Evolutionary conservation across 192 early-diverging fungal genomes (phyloP), one percentile per base, ranked within the genome.

Genomic region (Backusella westeae): DNA sequence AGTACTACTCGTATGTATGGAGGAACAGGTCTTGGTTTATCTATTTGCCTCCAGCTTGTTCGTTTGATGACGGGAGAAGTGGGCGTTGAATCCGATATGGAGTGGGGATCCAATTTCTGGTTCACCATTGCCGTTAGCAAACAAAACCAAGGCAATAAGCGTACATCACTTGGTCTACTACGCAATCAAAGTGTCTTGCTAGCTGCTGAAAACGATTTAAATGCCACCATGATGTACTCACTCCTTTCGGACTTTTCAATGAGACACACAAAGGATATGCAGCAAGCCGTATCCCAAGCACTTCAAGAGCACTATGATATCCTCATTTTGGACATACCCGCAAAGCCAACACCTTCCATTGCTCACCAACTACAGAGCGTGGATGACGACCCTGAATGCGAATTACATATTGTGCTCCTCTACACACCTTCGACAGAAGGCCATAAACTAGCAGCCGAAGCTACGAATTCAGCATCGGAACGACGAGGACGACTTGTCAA

Each of bases 21-120:
- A 29, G 91, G 91, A 23, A 91, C 89, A 21, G 91, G 91, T 53
- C 78, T 92, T 9, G 91, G 91, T 3, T 76, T 92, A 17, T 90
- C 89, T 2, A 92, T 92, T 41, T 90, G 87, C 35, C 73, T 86
- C 2, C 85, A 88, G 29, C 76, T 91, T 9, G 87, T 89, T n/a
- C 85, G 82, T 38, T 65, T 91, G 42, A 91, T 91, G 90, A 85
- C 83, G 56, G 91, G 91, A 23, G 67, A 72, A 2, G 81, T 89
- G 10, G 80, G 82, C n/a, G 81, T 86, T 6, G 71, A 38, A n/a
- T 85, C 85, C 38, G 72, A 81, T 12, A 67, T 59, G 19, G 75
- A 75, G 2, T 68, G 80, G 26, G 87, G 87, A 1, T 88, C 87
- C 9, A 86, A 78, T 3, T 88, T 88, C 53, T 87, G 84, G 80